Percentiles rank a stretch among this genome's conserved stretches.
Evolutionary conservation across 1,284 basidiomycete species (phyloP).

Genomic region (Athelia sp.): DNA sequence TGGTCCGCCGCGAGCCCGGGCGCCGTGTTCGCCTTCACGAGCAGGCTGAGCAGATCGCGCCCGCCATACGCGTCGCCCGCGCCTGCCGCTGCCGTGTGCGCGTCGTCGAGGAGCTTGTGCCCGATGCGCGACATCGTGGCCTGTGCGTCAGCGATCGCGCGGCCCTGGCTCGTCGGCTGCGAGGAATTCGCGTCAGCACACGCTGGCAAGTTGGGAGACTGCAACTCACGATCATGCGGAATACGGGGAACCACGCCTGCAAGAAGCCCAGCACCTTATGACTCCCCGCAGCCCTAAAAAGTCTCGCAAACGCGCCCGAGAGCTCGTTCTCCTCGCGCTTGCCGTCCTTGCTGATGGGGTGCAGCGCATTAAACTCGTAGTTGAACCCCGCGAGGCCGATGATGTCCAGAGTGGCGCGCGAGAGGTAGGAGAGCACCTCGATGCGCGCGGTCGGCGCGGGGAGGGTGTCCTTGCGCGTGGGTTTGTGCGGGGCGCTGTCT

Average conservation of each 20-base stretch:
- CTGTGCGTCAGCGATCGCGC: constrained; percentile 19
- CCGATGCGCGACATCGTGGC: constrained; percentile 38
- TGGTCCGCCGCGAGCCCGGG: constrained; percentile 20
- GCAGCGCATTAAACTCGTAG: constrained; percentile 4
- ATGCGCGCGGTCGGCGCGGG: constrained; percentile 4
- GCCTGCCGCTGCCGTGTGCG: not conserved
- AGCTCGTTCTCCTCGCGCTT: constrained; percentile 27
- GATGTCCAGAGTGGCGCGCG: constrained; percentile 39
- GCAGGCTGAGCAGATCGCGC: constrained; percentile 26
- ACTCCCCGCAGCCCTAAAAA: constrained; percentile 38
- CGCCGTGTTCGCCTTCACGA: constrained; percentile 40
- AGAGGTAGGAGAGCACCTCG: constrained; percentile 35
- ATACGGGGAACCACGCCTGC: not conserved
- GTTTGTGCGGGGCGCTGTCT: not conserved
- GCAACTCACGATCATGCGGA: constrained; percentile 11
- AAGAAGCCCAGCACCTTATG: not conserved
- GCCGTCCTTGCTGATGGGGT: constrained; percentile 7
- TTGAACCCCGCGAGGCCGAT: constrained; percentile 38
- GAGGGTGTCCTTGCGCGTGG: not conserved
- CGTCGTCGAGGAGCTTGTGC: constrained; percentile 29
- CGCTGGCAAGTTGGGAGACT: not conserved
- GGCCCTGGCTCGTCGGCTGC: not conserved
- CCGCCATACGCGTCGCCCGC: constrained; percentile 9
- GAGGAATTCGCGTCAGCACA: constrained; percentile 8
- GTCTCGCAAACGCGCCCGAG: constrained; percentile 25